These are phyloP conservation scores for Globisporangium megalacanthum DNA, from an alignment of 352 stramenopile genomes.

Conservation along the genomic window DNA sequence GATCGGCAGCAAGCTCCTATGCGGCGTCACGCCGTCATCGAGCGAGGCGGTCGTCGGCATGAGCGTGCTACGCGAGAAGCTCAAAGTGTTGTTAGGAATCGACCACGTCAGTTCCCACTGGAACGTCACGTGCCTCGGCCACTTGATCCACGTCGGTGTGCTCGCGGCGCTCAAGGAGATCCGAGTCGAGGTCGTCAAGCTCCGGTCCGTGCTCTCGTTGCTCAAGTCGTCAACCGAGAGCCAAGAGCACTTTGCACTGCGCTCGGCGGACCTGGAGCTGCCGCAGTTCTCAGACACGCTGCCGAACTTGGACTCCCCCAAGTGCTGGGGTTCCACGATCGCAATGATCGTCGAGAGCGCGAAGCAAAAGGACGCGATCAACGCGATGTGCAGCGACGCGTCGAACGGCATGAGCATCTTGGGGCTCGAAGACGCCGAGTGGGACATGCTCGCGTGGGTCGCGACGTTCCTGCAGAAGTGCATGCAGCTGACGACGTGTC, in stretches of 20 bases:
- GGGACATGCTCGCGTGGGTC: conserved; percentile 68
- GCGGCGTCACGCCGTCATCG: conserved; percentile 54
- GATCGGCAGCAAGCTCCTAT: conserved; percentile 64
- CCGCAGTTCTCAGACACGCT: conserved; percentile 51
- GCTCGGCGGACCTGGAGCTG: conserved; percentile 60
- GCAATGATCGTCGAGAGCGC: conserved; percentile 70
- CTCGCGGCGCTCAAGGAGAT: conserved; percentile 66
- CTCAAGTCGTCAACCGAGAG: conserved; percentile 66
- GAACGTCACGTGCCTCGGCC: conserved; percentile 69
- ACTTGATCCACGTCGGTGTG: conserved; percentile 68
- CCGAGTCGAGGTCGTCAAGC: conserved; percentile 65
- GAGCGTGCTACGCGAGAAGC: conserved; percentile 73
- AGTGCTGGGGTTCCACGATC: conserved; percentile 62
- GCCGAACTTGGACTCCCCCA: conserved; percentile 65
- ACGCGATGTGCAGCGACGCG: conserved; percentile 55
- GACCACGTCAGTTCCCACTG: conserved; percentile 67
- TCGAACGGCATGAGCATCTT: conserved; percentile 74
- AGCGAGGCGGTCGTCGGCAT: conserved; percentile 65
- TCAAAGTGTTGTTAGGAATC: conserved; percentile 72
- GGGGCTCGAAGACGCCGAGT: conserved; percentile 70
- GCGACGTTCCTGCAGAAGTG: conserved; percentile 73
- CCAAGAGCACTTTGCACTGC: conserved; percentile 68
- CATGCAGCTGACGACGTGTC: conserved; percentile 73
- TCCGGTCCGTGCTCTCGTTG: conserved; percentile 63
- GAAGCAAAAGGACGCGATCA: conserved; percentile 77